Evolutionary conservation across 371 early-diverging fungal species (phyloP), one percentile per base, ranked within the genome.

Genomic region (Apophysomyces variabilis): DNA sequence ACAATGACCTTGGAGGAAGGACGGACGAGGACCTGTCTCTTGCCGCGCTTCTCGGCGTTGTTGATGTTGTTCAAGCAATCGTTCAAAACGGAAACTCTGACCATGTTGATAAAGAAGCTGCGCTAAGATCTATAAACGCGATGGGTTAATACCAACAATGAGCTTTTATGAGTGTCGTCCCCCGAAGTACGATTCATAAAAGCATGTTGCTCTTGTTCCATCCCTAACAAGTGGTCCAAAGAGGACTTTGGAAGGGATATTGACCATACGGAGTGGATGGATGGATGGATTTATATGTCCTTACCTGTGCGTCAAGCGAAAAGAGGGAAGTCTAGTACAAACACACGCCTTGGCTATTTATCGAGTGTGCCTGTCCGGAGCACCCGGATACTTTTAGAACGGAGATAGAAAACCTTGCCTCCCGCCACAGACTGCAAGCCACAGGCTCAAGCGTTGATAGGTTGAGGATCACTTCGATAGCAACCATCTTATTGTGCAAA

Each of bases 11-110:
- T 97, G 80, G 97, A 97, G 71, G 93, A 91, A 69, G 97, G 96
- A 70, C 97, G 93, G 80, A 99, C 80, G 68, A 99, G 78, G 62
- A 99, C 99, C 87, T 99, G 98, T 78, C 98, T 92, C 92, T 98
- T 98, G 72, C 98, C 99, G 78, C 90, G 92, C 84, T 93, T 93
- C 87, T 96, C 97, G 73, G 99, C 99, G 83, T 99, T 99, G 93
- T 93, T 94, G 85, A 99, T 99, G 89, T 90, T 92, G 90, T 96
- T 99, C 68, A 98, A 89, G 89, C 95, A 95, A 87, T 98, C 97
- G 90, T 93, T 91, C 86, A 78, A 76, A 62, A 80, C 78, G 57
- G 80, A 80, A 26, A 80, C 78, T 69, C 81, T 72, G 75, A 80
- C 75, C 75, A 76, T 80, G 60, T 65, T 50, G 54, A 50, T 50